Evolutionary conservation across 306 rosid species (phyloP), one percentile per base, ranked within the genome.

Genomic region (Quercus parvula): DNA sequence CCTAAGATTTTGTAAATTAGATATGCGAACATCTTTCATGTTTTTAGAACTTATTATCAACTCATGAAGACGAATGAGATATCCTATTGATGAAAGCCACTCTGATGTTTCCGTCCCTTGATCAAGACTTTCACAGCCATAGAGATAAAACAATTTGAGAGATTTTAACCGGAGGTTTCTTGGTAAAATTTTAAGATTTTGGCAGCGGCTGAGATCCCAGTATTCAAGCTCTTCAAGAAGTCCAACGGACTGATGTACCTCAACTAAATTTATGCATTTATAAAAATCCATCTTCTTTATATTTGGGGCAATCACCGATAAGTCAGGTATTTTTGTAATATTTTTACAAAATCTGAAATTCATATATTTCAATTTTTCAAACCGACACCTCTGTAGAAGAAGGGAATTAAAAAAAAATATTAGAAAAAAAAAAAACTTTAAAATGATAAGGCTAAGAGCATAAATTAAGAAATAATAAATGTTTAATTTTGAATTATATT

Each of bases 191-290:
- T 31, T 3, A 10, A 83, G 77, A 18, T 69, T 79, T 7, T 76
- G 69, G 31, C 83, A 83, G 17, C 33, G 19, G 51, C 19, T 9
- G 2, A 77, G 35, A 31, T 70, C 51, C 74, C 78, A 27, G 2
- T 31, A 7, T 69, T 58, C 80, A 70, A 83, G 78, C 55, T 79
- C 59, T 44, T 10, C 44, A 19, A 83, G 86, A 79, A 49, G 52
- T 75, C 83, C 86, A 69, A 75, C 56, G 33, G 86, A 83, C 56
- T 83, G 83, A 83, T 83, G 77, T 70, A 78, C 75, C 24, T 75
- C 71, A 25, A 30, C 70, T 27, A 83, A 78, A 71, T 83, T 79
- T 56, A 27, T 41, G 52, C 86, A 78, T 33, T 75, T 6, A 59
- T 51, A 59, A 46, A 44, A 54, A 19, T 46, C 33, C 49, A 83